Evolutionary conservation across 306 rosid genomes (phyloP).

Genomic region (Vicia villosa): DNA sequence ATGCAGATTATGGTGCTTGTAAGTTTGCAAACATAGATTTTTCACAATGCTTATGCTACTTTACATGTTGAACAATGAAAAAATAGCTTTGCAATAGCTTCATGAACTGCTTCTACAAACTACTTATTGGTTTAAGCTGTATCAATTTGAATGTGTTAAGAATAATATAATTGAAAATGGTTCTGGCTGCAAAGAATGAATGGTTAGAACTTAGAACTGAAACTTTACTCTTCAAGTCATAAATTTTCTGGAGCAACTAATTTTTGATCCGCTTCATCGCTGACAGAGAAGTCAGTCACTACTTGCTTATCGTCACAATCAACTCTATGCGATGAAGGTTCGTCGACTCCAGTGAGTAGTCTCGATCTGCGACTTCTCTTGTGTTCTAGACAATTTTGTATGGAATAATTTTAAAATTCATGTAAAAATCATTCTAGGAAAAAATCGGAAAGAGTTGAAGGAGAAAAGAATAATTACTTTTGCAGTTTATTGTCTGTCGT

Average conservation of each 20-base stretch:
- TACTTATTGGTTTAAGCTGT: constrained; percentile 37
- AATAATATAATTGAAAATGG: constrained; percentile 42
- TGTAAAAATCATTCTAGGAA: not conserved
- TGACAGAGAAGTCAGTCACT: constrained; percentile 35
- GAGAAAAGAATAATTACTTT: constrained; percentile 50
- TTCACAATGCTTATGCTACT: not conserved
- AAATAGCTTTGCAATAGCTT: constrained; percentile 9
- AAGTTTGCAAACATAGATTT: not conserved
- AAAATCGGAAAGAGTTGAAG: not conserved
- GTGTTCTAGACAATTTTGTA: constrained; percentile 51
- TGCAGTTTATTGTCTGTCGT: constrained; percentile 59
- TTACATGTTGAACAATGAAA: not conserved
- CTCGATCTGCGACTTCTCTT: constrained; percentile 42
- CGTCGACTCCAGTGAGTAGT: not conserved
- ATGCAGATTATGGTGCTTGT: not conserved
- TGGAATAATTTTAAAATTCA: constrained; percentile 32
- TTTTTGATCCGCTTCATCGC: constrained; percentile 48
- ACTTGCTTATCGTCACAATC: constrained; percentile 46
- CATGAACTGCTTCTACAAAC: constrained; percentile 19
- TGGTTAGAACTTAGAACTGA: constrained; percentile 42
- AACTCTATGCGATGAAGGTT: constrained; percentile 34
- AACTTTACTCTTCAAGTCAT: constrained; percentile 34
- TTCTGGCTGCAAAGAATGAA: constrained; percentile 37
- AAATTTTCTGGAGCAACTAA: constrained; percentile 37
- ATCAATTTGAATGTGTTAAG: constrained; percentile 20